Percentiles rank a stretch among this genome's conserved stretches.
These are phyloP conservation scores for Medakamo hakoo DNA, from an alignment of 139 green algal genomes.

Conservation along the genomic window DNA sequence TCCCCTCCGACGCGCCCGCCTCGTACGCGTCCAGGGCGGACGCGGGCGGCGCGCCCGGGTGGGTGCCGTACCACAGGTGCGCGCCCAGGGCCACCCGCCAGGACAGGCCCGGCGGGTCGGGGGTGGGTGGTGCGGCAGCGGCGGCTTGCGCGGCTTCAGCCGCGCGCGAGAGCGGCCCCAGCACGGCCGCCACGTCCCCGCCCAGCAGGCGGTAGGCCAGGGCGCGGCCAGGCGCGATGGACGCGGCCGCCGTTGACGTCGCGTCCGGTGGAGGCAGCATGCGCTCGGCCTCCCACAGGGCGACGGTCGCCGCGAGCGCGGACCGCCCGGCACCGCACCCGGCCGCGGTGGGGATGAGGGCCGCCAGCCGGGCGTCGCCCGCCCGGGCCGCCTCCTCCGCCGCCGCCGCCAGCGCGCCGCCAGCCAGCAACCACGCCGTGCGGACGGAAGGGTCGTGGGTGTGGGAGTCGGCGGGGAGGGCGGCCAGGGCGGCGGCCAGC, in stretches of 20 bases:
- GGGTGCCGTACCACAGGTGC: constrained; percentile 37
- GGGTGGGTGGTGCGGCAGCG: background rate
- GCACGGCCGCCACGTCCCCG: constrained; percentile 31
- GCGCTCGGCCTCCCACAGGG: constrained; percentile 27
- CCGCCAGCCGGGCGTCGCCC: constrained; percentile 53
- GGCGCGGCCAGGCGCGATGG: constrained; percentile 23
- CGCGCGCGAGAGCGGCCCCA: constrained; percentile 6
- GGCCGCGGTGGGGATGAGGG: constrained; percentile 16
- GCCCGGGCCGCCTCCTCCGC: constrained; percentile 28
- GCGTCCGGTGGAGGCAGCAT: no score
- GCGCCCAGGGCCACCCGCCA: constrained; percentile 67
- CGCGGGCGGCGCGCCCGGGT: constrained; percentile 5
- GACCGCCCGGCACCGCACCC: background rate
- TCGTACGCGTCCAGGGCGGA: constrained; percentile 8
- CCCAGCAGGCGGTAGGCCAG: constrained; percentile 49
- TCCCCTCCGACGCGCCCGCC: background rate
- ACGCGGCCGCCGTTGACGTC: background rate
- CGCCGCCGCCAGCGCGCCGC: constrained; percentile 28
- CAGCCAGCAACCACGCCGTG: no score
- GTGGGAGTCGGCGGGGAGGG: background rate
- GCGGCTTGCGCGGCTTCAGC: background rate
- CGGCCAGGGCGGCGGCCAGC: constrained; percentile 4
- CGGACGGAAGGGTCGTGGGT: background rate
- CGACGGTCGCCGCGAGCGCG: constrained; percentile 42
- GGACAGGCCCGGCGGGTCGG: constrained; percentile 11